phyloP scores from a whole-genome alignment of 2,329 filamentous ascomycete genomes.

The Sclerotinia borealis region DNA sequence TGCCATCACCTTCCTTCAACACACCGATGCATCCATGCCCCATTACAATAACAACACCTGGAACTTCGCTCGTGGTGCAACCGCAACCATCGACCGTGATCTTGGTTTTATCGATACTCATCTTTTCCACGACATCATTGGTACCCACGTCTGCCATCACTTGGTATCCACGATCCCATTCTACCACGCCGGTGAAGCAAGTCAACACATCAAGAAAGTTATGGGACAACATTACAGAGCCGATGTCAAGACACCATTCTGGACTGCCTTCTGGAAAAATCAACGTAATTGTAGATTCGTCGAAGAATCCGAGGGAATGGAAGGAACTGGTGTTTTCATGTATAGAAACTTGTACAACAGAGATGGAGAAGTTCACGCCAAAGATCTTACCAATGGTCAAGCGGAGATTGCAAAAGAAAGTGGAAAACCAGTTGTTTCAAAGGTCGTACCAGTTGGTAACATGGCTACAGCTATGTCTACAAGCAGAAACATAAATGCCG shows the following conservation, averaged over 20 bases:
- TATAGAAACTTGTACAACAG: conserved; percentile 30
- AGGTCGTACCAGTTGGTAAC: conserved; percentile 12
- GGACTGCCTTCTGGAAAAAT: conserved; percentile 33
- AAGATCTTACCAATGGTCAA: conserved; percentile 16
- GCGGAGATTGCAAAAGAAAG: conserved; percentile 12
- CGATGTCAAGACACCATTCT: conserved; percentile 35
- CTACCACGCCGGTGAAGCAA: conserved; percentile 55
- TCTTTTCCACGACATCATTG: conserved; percentile 61
- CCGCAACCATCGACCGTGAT: conserved; percentile 58
- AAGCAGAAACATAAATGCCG: conserved; percentile 24
- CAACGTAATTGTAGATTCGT: conserved; percentile 33
- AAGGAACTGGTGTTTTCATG: conserved; percentile 32
- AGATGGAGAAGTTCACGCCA: conserved; percentile 22
- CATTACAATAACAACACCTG: conserved; percentile 54
- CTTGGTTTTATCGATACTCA: conserved; percentile 60
- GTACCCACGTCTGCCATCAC: conserved; percentile 59
- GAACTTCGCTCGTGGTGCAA: conserved; percentile 57
- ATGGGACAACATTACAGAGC: conserved; percentile 49
- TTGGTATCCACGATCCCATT: conserved; percentile 56
- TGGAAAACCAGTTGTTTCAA: conserved; percentile 4
- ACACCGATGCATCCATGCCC: conserved; percentile 52
- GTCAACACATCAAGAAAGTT: conserved; percentile 49
- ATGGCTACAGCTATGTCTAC: conserved; percentile 28
- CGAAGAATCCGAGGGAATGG: conserved; percentile 31
- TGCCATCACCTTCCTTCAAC: conserved; percentile 70